A percentile compares a stretch with the other conserved stretches of the same genome.
phyloP scores from a whole-genome alignment of 306 rosid species.

The Lotus japonicus region DNA sequence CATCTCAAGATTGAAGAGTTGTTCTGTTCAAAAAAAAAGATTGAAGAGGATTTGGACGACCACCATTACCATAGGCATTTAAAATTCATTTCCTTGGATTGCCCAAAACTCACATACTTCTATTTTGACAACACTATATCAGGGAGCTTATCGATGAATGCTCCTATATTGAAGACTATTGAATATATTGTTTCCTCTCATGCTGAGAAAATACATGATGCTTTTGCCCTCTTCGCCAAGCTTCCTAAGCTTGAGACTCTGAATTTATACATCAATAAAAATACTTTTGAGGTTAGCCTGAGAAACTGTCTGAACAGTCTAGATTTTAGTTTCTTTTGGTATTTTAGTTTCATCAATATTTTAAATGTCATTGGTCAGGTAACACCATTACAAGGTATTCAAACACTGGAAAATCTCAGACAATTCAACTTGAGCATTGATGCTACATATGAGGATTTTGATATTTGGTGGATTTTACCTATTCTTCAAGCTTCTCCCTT shows the following conservation, averaged over 20 bases:
- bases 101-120: not conserved
- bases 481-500: not conserved
- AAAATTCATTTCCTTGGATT: not conserved
- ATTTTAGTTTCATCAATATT: not conserved
- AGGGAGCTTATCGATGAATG: not conserved
- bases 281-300: too few species aligned
- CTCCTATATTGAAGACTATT: not conserved
- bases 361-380: not conserved
- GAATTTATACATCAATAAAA: not conserved
- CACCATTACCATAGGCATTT: not conserved
- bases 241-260: slow-evolving; percentile 10
- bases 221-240: not conserved
- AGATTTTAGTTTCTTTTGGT: not conserved
- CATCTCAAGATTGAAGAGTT: not conserved
- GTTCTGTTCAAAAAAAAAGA: too few species aligned
- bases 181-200: not conserved
- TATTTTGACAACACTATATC: not conserved
- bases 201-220: not conserved
- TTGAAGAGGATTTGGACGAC: too few species aligned
- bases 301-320: too few species aligned
- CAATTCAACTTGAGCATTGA: not conserved
- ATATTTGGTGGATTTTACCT: not conserved
- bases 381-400: not conserved
- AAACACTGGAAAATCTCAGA: not conserved
- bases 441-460: not conserved